Conservation (phyloP, 2,329 filamentous ascomycete genomes). For the Aureobasidium sp. region DNA sequence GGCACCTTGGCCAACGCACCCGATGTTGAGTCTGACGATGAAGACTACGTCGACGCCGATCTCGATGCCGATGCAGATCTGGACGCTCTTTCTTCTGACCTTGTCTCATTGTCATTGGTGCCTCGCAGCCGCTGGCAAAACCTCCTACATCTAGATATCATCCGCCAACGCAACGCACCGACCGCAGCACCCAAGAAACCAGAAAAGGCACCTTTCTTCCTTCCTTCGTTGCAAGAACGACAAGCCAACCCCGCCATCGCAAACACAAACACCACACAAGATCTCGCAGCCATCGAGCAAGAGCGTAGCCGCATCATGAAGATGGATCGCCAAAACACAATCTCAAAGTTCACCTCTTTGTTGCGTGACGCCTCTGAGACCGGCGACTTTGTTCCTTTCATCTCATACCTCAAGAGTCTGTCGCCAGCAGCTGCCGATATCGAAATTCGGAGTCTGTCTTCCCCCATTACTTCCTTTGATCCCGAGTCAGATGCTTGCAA, state of each 20-base stretch:
- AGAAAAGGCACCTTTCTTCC: slow-evolving; percentile 92
- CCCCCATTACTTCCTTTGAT: slow-evolving; percentile 29
- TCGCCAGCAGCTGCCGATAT: slow-evolving; percentile 81
- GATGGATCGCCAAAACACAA: slow-evolving; percentile 17
- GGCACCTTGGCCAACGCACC: slow-evolving; percentile 61
- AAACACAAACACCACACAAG: slow-evolving; percentile 22
- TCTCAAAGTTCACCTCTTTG: slow-evolving; percentile 39
- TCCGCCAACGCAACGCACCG: slow-evolving; percentile 87
- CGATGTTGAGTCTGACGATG: slow-evolving; percentile 38
- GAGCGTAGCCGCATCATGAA: slow-evolving; percentile 27
- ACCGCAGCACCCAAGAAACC: slow-evolving; percentile 84
- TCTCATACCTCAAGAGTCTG: slow-evolving; percentile 71
- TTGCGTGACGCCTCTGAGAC: slow-evolving; percentile 41
- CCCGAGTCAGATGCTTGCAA: slow-evolving; percentile 34
- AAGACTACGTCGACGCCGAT: slow-evolving; percentile 46
- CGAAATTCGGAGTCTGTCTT: slow-evolving; percentile 71
- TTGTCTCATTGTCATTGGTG: slow-evolving; percentile 82
- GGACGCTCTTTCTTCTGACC: slow-evolving; percentile 55
- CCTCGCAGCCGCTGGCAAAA: slow-evolving; percentile 93
- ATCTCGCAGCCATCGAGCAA: slow-evolving; percentile 26
- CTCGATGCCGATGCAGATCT: slow-evolving; percentile 25
- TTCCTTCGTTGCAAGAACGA: slow-evolving; percentile 55
- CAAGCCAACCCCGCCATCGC: slow-evolving; percentile 23
- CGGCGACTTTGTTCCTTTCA: slow-evolving; percentile 58
- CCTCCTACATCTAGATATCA: slow-evolving; percentile 80